Evolutionary conservation across 225 moss, liverwort and hornwort genomes (phyloP).

Genomic region (Asterella californica): DNA sequence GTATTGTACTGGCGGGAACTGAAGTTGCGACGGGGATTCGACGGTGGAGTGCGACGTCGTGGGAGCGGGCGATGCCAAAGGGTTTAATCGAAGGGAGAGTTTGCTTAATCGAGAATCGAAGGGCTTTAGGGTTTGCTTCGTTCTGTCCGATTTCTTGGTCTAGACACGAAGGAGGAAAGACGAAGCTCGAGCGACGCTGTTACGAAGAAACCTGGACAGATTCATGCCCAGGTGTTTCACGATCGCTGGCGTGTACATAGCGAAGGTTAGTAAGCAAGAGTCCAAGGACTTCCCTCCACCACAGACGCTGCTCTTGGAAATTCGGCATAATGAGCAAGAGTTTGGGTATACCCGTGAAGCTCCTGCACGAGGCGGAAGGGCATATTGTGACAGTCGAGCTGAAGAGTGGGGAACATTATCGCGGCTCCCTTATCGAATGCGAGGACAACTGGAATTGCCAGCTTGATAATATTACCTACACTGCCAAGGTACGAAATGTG

Average conservation of each 20-base stretch:
- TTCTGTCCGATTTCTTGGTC: neutral
- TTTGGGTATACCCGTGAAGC: constrained; percentile 65
- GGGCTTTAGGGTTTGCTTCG: constrained; percentile 18
- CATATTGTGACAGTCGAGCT: constrained; percentile 65
- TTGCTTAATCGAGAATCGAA: constrained; percentile 8
- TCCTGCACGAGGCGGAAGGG: constrained; percentile 88
- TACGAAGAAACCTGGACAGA: neutral
- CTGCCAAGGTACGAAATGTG: constrained; percentile 23
- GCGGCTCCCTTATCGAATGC: constrained; percentile 67
- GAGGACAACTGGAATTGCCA: constrained; percentile 89
- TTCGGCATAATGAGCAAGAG: constrained; percentile 53
- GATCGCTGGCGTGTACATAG: neutral
- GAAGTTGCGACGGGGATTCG: neutral
- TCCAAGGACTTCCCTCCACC: neutral
- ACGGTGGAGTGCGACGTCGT: neutral
- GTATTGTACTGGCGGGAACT: neutral
- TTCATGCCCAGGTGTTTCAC: neutral
- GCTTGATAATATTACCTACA: constrained; percentile 59
- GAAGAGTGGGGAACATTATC: constrained; percentile 65
- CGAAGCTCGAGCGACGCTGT: neutral
- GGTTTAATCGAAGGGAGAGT: neutral
- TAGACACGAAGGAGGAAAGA: neutral
- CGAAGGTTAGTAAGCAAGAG: neutral
- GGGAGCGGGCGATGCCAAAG: neutral
- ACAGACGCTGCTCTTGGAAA: neutral